Percentiles rank a stretch among this genome's conserved stretches.
phyloP scores from a whole-genome alignment of 768 basidiomycete species.

The Cytidiella melzeri region DNA sequence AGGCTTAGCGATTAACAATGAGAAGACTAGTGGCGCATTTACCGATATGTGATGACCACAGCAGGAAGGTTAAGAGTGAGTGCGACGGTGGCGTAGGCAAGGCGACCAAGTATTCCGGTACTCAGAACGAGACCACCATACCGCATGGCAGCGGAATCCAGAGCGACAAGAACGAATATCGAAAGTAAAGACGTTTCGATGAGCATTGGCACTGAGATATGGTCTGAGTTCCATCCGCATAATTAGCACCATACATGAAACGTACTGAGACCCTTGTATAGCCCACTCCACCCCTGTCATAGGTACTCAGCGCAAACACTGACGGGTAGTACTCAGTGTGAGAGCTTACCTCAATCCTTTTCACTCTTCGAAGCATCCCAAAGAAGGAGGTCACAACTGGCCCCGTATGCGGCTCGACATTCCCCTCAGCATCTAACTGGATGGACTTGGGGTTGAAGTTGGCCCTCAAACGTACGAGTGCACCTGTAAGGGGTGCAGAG shows the following conservation, averaged over 20 bases:
- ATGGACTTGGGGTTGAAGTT: slow-evolving; percentile 86
- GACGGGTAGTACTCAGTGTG: background rate
- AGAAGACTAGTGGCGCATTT: slow-evolving; percentile 23
- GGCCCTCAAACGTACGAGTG: slow-evolving; percentile 67
- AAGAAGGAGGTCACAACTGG: slow-evolving; percentile 75
- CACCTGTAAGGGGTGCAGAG: slow-evolving; percentile 41
- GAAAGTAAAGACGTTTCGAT: slow-evolving; percentile 50
- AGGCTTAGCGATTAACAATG: too few species aligned
- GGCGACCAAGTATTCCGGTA: slow-evolving; percentile 50
- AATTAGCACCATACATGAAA: slow-evolving; percentile 1
- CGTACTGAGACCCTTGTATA: slow-evolving; percentile 77
- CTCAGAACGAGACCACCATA: slow-evolving; percentile 58
- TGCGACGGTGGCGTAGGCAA: slow-evolving; percentile 58
- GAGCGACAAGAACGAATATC: slow-evolving; percentile 47
- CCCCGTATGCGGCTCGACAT: slow-evolving; percentile 63
- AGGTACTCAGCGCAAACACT: background rate
- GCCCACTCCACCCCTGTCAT: slow-evolving; percentile 54
- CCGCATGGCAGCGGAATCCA: slow-evolving; percentile 52
- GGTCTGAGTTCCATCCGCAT: background rate
- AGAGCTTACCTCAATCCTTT: slow-evolving; percentile 57
- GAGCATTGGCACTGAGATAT: slow-evolving; percentile 38
- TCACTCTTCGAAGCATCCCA: slow-evolving; percentile 66
- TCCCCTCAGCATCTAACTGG: slow-evolving; percentile 71
- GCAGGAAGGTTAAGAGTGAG: slow-evolving; percentile 65
- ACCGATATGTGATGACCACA: slow-evolving; percentile 75